Evolutionary conservation across 2,329 filamentous ascomycete species (phyloP).

Genomic region (Colletotrichum caudatum): DNA sequence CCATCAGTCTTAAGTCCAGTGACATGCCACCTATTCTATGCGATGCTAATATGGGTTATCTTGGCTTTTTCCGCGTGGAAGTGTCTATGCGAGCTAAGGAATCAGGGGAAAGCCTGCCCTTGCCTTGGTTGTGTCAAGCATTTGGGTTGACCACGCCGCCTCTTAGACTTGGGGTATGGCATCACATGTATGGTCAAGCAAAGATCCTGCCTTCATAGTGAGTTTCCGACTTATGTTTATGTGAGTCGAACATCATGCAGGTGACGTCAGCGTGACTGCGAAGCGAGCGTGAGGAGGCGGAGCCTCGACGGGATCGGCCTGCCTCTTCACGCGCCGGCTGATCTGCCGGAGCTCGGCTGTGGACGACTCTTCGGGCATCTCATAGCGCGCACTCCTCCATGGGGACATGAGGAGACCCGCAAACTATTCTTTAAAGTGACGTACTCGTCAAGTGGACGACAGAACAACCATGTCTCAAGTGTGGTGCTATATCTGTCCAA

Average conservation of each 20-base stretch:
- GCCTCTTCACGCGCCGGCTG: neutral
- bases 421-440: neutral
- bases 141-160: neutral
- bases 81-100: neutral
- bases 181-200: neutral
- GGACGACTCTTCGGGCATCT: neutral
- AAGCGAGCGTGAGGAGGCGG: neutral
- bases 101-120: constrained; percentile 27
- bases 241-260: neutral
- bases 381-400: neutral
- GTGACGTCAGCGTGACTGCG: constrained; percentile 24
- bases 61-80: neutral
- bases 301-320: constrained; percentile 9
- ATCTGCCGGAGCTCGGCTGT: constrained; percentile 1
- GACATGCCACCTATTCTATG: neutral
- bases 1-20: neutral
- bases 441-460: neutral
- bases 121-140: neutral
- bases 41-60: neutral
- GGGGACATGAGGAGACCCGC: neutral
- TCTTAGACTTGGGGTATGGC: neutral
- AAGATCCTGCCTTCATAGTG: no score
- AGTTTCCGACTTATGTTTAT: neutral
- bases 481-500: neutral
- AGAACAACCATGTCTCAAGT: neutral